Evolutionary conservation across 768 basidiomycete species (phyloP).

Genomic region (Boletus fagicola): DNA sequence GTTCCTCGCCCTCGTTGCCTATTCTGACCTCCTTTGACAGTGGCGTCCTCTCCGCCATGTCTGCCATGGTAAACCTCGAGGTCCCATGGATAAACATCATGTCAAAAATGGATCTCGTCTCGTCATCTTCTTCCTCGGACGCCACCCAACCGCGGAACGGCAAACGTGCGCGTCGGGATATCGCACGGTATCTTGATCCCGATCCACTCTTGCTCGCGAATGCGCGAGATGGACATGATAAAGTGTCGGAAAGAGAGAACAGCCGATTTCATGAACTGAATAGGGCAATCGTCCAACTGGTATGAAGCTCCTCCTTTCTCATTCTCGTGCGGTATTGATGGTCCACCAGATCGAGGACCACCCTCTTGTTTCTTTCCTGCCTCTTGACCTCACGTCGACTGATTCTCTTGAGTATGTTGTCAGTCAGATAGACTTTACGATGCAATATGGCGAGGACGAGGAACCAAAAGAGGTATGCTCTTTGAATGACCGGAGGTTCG

Average conservation of each 20-base stretch:
- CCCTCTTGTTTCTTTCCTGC: constrained; percentile 94
- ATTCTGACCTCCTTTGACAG: constrained; percentile 37
- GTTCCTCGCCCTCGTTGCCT: background rate
- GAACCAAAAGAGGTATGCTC: constrained; percentile 84
- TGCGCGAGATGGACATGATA: constrained; percentile 47
- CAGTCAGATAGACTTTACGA: constrained; percentile 95
- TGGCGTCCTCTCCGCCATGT: constrained; percentile 97
- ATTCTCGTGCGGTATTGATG: background rate
- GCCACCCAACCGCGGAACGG: constrained; percentile 67
- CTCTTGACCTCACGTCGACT: constrained; percentile 85
- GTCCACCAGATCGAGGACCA: constrained; percentile 88
- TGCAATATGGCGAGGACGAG: constrained; percentile 99
- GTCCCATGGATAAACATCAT: constrained; percentile 97
- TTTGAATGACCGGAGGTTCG: background rate
- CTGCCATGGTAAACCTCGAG: constrained; percentile 97
- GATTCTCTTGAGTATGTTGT: constrained; percentile 89
- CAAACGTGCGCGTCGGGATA: constrained; percentile 68
- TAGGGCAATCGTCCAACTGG: constrained; percentile 91
- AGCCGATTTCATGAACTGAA: constrained; percentile 92
- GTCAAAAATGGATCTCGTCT: constrained; percentile 99
- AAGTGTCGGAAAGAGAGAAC: constrained; percentile 49
- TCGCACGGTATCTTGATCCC: constrained; percentile 94
- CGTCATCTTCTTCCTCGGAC: constrained; percentile 31
- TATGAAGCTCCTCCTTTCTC: constrained; percentile 38
- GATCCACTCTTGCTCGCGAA: constrained; percentile 84